A percentile compares a stretch with the other conserved stretches of the same genome.
phyloP scores from a whole-genome alignment of 208 protist species.

The Crithidia fasciculata region DNA sequence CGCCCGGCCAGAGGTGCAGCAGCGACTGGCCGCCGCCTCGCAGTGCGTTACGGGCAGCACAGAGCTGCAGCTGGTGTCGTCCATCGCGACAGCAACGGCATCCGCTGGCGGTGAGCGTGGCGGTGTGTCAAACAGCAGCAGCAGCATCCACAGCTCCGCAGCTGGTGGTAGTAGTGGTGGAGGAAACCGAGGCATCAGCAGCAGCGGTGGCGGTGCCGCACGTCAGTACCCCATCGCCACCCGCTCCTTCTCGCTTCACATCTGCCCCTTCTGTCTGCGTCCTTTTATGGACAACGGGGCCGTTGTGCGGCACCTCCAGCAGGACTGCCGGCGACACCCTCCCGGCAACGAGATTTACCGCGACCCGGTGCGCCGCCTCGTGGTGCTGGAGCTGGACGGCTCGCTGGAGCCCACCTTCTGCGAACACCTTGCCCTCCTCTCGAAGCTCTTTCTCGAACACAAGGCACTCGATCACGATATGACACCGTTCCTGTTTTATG shows the following conservation, averaged over 20 bases:
- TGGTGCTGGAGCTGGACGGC: constrained; percentile 98
- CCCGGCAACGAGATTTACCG: constrained; percentile 90
- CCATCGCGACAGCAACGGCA: constrained; percentile 5
- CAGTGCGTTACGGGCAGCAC: constrained; percentile 54
- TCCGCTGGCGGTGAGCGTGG: constrained; percentile 14
- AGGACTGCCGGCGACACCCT: constrained; percentile 91
- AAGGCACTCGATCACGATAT: constrained; percentile 99
- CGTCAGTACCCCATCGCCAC: constrained; percentile 36
- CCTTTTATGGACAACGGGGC: constrained; percentile 92
- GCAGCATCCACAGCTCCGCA: background rate
- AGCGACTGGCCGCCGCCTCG: constrained; percentile 54
- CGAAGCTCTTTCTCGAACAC: constrained; percentile 99
- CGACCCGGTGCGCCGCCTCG: constrained; percentile 83
- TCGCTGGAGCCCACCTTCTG: constrained; percentile 97
- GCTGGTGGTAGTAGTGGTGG: constrained; percentile 10
- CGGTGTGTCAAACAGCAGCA: background rate
- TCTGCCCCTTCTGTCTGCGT: constrained; percentile 98
- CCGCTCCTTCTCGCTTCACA: constrained; percentile 86
- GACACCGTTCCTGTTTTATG: constrained; percentile 99
- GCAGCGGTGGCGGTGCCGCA: background rate
- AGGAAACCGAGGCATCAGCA: background rate
- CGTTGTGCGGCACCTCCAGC: constrained; percentile 80
- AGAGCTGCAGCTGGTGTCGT: constrained; percentile 53
- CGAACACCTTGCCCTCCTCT: constrained; percentile 98
- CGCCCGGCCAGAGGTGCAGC: constrained; percentile 73